Percentiles rank a stretch among this genome's conserved stretches.
Conservation (phyloP, 2,329 filamentous ascomycete genomes). For the Verticillium klebahnii region DNA sequence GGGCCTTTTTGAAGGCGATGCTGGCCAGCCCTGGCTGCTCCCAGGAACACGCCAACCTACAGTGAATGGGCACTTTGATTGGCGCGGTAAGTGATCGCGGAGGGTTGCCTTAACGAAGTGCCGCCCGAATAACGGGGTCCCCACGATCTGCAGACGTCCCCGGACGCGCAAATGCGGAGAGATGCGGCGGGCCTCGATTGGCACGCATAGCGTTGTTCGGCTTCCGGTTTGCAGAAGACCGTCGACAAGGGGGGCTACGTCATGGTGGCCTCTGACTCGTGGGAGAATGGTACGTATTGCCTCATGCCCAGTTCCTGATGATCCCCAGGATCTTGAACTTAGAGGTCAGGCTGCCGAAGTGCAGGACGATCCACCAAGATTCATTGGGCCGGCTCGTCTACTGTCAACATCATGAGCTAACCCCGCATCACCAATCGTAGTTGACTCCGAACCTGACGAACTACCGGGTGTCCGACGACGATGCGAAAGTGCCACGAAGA, state of each 20-base stretch:
- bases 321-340: not conserved
- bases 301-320: not conserved
- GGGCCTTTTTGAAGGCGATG: not conserved
- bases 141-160: not conserved
- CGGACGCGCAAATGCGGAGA: not conserved
- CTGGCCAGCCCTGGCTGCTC: not conserved
- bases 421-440: not conserved
- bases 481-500: too few relatives aligned
- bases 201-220: not conserved
- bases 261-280: conserved; percentile 17
- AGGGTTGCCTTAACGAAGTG: not conserved
- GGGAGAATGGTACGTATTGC: not conserved
- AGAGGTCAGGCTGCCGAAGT: not conserved
- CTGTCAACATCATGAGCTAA: not conserved
- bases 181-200: not conserved
- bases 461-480: not conserved
- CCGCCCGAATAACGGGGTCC: not conserved
- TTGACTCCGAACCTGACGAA: not conserved
- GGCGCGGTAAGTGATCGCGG: not conserved
- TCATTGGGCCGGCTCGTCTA: not conserved
- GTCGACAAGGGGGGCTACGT: conserved; percentile 25
- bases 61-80: not conserved
- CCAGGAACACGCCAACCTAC: not conserved
- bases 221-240: not conserved
- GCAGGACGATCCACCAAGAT: not conserved